Evolutionary conservation across 2,329 filamentous ascomycete species (phyloP).

Genomic region (Paramyrothecium sp.): DNA sequence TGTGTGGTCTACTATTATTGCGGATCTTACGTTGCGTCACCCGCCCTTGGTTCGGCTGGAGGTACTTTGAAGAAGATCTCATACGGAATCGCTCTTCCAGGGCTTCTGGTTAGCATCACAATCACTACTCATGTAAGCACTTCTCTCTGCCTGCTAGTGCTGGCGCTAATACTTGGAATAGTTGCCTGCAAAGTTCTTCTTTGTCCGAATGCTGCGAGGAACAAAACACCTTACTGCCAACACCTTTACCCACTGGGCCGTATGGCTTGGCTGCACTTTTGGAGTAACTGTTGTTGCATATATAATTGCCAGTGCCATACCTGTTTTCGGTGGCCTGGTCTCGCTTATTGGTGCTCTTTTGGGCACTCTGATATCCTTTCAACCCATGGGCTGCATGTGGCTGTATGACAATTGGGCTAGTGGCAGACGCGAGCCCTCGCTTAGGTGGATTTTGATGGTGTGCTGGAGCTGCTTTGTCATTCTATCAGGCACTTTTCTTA

Average conservation of each 20-base stretch:
- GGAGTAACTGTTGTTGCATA: slow-evolving; percentile 15
- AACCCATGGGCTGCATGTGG: slow-evolving; percentile 21
- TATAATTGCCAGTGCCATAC: slow-evolving; percentile 19
- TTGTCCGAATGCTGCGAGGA: too few relatives aligned
- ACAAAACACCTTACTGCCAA: too few relatives aligned
- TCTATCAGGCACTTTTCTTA: neutral
- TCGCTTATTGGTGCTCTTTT: slow-evolving; percentile 21
- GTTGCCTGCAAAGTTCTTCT: too few relatives aligned
- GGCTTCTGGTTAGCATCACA: too few relatives aligned
- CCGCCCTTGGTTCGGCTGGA: too few relatives aligned
- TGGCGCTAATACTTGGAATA: too few relatives aligned
- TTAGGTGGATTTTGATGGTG: slow-evolving; percentile 14
- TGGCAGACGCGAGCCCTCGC: neutral
- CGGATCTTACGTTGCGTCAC: too few relatives aligned
- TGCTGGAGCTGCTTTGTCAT: slow-evolving; percentile 13
- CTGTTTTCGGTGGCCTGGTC: slow-evolving; percentile 8
- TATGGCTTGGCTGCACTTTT: slow-evolving; percentile 3
- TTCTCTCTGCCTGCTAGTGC: slow-evolving; percentile 3
- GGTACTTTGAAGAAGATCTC: too few relatives aligned
- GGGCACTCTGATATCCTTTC: slow-evolving; percentile 21
- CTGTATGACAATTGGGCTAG: slow-evolving; percentile 17
- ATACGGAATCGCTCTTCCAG: too few relatives aligned
- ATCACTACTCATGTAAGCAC: too few relatives aligned
- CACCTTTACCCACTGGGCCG: too few relatives aligned
- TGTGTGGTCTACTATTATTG: too few relatives aligned